Evolutionary conservation across 495 filamentous ascomycete genomes (phyloP).

Genomic region (Penicillium nucicola): DNA sequence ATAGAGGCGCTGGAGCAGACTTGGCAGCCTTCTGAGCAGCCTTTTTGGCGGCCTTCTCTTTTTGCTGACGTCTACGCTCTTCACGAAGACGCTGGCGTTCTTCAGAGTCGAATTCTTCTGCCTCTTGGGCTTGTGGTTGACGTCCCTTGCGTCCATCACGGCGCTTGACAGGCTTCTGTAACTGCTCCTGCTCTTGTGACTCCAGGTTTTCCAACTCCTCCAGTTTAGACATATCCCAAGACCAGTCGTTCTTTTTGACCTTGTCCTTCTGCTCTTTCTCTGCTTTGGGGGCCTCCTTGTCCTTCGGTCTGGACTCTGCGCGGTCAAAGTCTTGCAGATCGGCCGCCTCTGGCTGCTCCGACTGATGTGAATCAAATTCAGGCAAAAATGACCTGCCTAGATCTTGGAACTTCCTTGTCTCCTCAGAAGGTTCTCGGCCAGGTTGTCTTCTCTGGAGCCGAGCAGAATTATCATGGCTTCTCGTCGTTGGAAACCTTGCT

Average conservation of each 20-base stretch:
- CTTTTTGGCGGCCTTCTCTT: constrained; percentile 39
- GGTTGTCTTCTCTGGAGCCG: neutral
- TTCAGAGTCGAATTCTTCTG: constrained; percentile 40
- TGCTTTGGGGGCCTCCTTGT: constrained; percentile 1
- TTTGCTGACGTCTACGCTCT: constrained; percentile 46
- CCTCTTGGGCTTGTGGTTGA: constrained; percentile 25
- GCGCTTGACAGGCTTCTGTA: constrained; percentile 23
- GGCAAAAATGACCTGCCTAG: constrained; percentile 13
- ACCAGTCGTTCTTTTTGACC: constrained; percentile 24
- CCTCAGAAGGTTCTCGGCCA: neutral
- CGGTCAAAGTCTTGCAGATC: neutral
- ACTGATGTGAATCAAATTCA: constrained; percentile 3
- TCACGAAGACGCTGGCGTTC: constrained; percentile 27
- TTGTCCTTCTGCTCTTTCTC: constrained; percentile 8
- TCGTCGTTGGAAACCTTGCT: neutral
- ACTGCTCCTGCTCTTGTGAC: constrained; percentile 6
- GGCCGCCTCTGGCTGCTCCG: neutral
- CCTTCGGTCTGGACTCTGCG: neutral
- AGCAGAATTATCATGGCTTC: neutral
- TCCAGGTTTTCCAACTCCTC: constrained; percentile 18
- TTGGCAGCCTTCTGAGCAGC: constrained; percentile 28
- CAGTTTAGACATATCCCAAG: constrained; percentile 36
- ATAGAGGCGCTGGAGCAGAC: constrained; percentile 57
- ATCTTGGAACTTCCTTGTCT: constrained; percentile 19
- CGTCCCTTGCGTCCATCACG: constrained; percentile 24